Percentiles rank a stretch among this genome's conserved stretches.
These are phyloP conservation scores for Monosporozyma aerobia DNA, from an alignment of 805 yeast species.

Conservation along the genomic window DNA sequence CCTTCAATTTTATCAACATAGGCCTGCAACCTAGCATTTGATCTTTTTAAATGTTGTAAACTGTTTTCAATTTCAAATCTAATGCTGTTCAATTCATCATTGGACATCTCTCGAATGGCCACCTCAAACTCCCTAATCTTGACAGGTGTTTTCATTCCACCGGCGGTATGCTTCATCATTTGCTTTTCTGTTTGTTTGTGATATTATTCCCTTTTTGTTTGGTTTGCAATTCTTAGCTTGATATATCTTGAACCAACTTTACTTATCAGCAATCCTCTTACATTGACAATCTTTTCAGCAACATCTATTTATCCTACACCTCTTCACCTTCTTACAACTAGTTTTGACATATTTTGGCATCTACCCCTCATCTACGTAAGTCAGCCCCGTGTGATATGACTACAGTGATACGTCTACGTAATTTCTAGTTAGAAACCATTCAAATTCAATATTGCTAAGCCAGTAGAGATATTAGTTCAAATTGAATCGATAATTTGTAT, in stretches of 20 bases:
- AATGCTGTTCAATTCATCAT: constrained; percentile 33
- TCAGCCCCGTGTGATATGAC: too few species aligned
- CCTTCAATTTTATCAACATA: constrained; percentile 32
- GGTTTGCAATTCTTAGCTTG: neutral
- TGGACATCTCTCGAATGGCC: constrained; percentile 47
- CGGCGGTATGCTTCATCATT: constrained; percentile 20
- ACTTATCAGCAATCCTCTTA: too few species aligned
- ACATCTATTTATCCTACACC: too few species aligned
- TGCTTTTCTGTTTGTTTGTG: neutral
- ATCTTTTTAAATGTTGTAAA: constrained; percentile 38
- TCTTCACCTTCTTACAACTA: too few species aligned
- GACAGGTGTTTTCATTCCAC: constrained; percentile 30
- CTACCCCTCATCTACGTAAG: too few species aligned
- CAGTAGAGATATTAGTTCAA: neutral
- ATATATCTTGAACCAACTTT: too few species aligned
- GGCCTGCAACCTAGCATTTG: constrained; percentile 41
- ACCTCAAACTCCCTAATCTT: constrained; percentile 39
- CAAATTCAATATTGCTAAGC: too few species aligned
- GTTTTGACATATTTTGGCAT: too few species aligned
- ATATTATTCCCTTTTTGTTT: neutral
- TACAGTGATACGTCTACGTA: too few species aligned
- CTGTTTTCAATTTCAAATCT: constrained; percentile 34
- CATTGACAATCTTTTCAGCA: too few species aligned
- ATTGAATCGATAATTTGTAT: neutral
- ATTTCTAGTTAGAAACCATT: too few species aligned